phyloP scores from a whole-genome alignment of 805 yeast genomes.

The Candida ovalis region DNA sequence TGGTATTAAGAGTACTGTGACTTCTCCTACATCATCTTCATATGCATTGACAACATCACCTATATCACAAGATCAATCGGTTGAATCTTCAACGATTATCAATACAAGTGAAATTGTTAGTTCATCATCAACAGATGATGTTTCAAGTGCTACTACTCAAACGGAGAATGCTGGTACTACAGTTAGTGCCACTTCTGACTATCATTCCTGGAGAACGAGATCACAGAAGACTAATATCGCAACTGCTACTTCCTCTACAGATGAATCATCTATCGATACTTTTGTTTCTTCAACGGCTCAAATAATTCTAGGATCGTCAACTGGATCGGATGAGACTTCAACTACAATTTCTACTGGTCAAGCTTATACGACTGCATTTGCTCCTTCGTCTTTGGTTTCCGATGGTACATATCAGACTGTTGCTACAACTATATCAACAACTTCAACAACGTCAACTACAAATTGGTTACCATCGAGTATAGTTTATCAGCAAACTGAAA shows the following conservation, averaged over 20 bases:
- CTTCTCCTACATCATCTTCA: not conserved
- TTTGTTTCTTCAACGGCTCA: no score
- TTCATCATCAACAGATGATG: not conserved
- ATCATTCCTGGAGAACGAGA: no score
- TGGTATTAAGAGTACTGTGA: no score
- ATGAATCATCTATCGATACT: no score
- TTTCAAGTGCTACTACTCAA: not conserved
- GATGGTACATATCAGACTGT: not conserved
- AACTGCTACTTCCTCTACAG: no score
- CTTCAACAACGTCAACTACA: constrained; percentile 16
- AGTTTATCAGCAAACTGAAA: constrained; percentile 30
- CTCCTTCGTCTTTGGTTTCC: not conserved
- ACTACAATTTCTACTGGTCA: not conserved
- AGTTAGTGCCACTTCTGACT: no score
- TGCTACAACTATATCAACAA: not conserved
- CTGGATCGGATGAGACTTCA: not conserved
- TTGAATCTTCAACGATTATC: no score
- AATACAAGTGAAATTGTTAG: not conserved
- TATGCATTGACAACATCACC: not conserved
- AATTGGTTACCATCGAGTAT: constrained; percentile 45
- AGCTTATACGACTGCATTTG: not conserved
- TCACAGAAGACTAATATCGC: no score
- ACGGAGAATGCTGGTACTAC: no score
- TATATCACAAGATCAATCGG: no score
- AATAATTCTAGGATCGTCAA: no score